phyloP scores from a whole-genome alignment of 2,329 filamentous ascomycete species.

The Botryosphaeria agaves region DNA sequence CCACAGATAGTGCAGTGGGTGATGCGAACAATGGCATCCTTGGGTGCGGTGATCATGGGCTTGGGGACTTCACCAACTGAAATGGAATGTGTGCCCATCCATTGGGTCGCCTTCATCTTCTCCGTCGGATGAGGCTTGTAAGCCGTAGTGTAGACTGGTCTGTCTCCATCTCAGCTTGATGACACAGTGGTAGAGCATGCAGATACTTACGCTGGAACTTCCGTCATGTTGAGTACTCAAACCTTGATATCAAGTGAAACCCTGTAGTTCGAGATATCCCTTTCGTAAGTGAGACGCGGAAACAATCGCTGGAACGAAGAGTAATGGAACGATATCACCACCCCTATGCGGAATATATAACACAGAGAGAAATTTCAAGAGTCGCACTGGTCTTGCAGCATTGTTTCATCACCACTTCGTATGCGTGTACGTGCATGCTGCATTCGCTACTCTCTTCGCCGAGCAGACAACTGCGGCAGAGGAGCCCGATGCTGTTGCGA shows the following conservation, averaged over 20 bases:
- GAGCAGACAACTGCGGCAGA: too few relatives aligned
- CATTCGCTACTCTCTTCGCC: too few relatives aligned
- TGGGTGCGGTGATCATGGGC: slow-evolving; percentile 14
- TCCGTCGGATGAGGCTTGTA: slow-evolving; percentile 13
- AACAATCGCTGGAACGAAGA: too few relatives aligned
- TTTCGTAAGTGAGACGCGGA: too few relatives aligned
- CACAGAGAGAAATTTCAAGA: too few relatives aligned
- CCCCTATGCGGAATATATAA: too few relatives aligned
- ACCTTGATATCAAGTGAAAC: too few relatives aligned
- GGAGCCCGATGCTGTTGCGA: too few relatives aligned
- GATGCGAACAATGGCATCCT: slow-evolving; percentile 16
- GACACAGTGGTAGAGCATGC: neutral
- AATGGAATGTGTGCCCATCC: slow-evolving; percentile 4
- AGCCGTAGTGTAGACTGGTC: slow-evolving; percentile 7
- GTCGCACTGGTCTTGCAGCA: too few relatives aligned
- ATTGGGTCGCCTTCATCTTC: slow-evolving; percentile 14
- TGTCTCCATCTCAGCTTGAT: slow-evolving; percentile 1
- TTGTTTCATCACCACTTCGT: too few relatives aligned
- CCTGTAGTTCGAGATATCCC: neutral
- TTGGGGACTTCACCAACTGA: slow-evolving; percentile 3
- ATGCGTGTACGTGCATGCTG: too few relatives aligned
- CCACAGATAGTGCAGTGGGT: slow-evolving; percentile 17
- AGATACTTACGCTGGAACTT: slow-evolving; percentile 3
- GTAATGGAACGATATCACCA: too few relatives aligned
- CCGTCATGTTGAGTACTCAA: slow-evolving; percentile 1